phyloP scores from a whole-genome alignment of 495 filamentous ascomycete genomes.

The Amorphotheca resinae region DNA sequence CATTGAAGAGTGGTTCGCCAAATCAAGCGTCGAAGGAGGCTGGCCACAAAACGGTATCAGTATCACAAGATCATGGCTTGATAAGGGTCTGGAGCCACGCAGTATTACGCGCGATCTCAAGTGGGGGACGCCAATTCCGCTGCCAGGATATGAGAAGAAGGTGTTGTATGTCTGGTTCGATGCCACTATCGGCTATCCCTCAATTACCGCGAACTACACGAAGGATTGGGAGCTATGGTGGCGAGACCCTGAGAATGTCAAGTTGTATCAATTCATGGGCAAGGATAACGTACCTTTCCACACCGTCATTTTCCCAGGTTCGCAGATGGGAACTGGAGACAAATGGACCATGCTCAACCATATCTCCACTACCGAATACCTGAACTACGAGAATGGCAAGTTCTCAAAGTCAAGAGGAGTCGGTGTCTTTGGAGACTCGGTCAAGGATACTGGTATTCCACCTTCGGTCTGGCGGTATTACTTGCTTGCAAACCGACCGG shows the following conservation, averaged over 20 bases:
- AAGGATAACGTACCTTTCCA: constrained; percentile 96
- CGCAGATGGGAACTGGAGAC: constrained; percentile 70
- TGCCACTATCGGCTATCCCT: constrained; percentile 91
- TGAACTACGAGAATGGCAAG: constrained; percentile 92
- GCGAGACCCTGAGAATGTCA: constrained; percentile 77
- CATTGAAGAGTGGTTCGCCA: constrained; percentile 57
- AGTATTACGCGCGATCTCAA: constrained; percentile 81
- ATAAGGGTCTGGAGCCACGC: constrained; percentile 67
- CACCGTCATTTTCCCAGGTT: constrained; percentile 81
- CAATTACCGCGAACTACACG: constrained; percentile 89
- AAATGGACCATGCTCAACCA: constrained; percentile 88
- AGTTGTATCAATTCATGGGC: constrained; percentile 94
- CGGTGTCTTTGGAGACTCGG: constrained; percentile 84
- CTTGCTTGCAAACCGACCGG: constrained; percentile 75
- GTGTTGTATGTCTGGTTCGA: constrained; percentile 99
- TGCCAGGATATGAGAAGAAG: constrained; percentile 46
- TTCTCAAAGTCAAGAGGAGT: constrained; percentile 87
- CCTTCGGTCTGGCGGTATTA: constrained; percentile 91
- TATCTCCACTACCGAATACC: constrained; percentile 83
- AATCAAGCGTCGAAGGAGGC: constrained; percentile 29
- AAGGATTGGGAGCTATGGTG: constrained; percentile 93
- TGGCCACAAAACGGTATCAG: constrained; percentile 53
- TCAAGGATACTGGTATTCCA: constrained; percentile 75
- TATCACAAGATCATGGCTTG: constrained; percentile 31
- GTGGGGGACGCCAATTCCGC: constrained; percentile 70